Evolutionary conservation across 371 early-diverging fungal genomes (phyloP).

Genomic region (Saksenaea oblongispora): DNA sequence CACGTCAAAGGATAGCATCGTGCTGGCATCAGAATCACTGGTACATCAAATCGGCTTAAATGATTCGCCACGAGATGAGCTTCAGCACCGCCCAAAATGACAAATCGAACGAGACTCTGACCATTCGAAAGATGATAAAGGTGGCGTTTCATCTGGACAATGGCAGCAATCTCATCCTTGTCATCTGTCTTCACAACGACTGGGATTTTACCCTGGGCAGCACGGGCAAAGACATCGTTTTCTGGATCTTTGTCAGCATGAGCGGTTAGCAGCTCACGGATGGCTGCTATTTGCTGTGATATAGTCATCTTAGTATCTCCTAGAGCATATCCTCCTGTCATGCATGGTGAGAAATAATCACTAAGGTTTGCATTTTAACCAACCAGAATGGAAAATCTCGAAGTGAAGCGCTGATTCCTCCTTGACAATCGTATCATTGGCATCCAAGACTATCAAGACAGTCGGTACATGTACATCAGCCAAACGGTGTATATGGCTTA

Average conservation of each 20-base stretch:
- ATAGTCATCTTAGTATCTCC: slow-evolving; percentile 39
- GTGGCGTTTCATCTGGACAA: slow-evolving; percentile 59
- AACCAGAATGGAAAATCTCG: slow-evolving; percentile 38
- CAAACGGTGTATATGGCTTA: slow-evolving; percentile 6
- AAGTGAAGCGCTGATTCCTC: slow-evolving; percentile 67
- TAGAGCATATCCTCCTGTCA: not conserved
- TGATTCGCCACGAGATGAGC: slow-evolving; percentile 69
- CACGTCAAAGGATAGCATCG: slow-evolving; percentile 68
- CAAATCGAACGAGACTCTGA: slow-evolving; percentile 34
- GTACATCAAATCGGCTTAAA: slow-evolving; percentile 51
- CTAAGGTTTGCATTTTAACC: not conserved
- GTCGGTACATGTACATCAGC: not conserved
- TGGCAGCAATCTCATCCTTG: slow-evolving; percentile 70
- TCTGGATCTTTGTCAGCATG: slow-evolving; percentile 26
- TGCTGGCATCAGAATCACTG: slow-evolving; percentile 70
- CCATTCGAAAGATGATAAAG: slow-evolving; percentile 12
- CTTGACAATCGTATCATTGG: slow-evolving; percentile 52
- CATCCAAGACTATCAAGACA: slow-evolving; percentile 28
- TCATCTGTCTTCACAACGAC: slow-evolving; percentile 65
- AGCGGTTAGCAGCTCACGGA: slow-evolving; percentile 50
- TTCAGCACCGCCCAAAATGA: slow-evolving; percentile 73
- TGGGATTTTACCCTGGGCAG: slow-evolving; percentile 65
- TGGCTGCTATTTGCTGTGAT: slow-evolving; percentile 65
- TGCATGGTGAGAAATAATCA: not conserved
- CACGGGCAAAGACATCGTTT: slow-evolving; percentile 44